A percentile compares a stretch with the other conserved stretches of the same genome.
These are phyloP conservation scores for Pseudocercospora vitis DNA, from an alignment of 2,329 filamentous ascomycete genomes.

Conservation along the genomic window DNA sequence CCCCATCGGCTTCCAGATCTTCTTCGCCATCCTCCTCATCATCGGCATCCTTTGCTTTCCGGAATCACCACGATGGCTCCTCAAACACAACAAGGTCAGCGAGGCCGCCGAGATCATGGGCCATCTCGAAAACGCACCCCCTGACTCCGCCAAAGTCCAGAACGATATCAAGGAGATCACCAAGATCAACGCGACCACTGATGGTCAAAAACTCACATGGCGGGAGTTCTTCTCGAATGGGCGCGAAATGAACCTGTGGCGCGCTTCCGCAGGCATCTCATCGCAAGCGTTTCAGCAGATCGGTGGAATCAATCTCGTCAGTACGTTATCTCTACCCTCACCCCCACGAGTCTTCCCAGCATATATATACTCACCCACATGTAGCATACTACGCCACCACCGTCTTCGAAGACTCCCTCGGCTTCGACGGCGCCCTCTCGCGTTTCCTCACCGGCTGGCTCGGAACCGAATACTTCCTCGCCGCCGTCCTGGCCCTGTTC, in stretches of 20 bases:
- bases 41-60: slow-evolving; percentile 52
- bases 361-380: too few relatives aligned
- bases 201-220: slow-evolving; percentile 14
- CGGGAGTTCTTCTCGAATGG: slow-evolving; percentile 38
- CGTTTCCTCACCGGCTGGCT: slow-evolving; percentile 30
- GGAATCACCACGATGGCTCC: slow-evolving; percentile 58
- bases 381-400: slow-evolving; percentile 46
- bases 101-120: slow-evolving; percentile 53
- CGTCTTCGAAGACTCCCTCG: slow-evolving; percentile 55
- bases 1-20: slow-evolving; percentile 56
- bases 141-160: slow-evolving; percentile 57
- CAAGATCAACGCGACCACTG: slow-evolving; percentile 20
- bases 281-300: slow-evolving; percentile 49
- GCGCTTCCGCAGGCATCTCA: slow-evolving; percentile 45
- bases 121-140: slow-evolving; percentile 48
- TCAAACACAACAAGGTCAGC: slow-evolving; percentile 46
- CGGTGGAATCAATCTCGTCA: slow-evolving; percentile 25
- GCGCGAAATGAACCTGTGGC: slow-evolving; percentile 47
- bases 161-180: slow-evolving; percentile 48
- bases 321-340: too few relatives aligned
- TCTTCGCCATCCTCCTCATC: slow-evolving; percentile 55
- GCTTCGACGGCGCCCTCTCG: slow-evolving; percentile 31
- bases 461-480: slow-evolving; percentile 31
- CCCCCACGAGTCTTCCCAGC: too few relatives aligned
- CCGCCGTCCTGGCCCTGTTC: slow-evolving; percentile 53